These are phyloP conservation scores for Cercospora sojina DNA, from an alignment of 2,329 filamentous ascomycete species.

Conservation along the genomic window DNA sequence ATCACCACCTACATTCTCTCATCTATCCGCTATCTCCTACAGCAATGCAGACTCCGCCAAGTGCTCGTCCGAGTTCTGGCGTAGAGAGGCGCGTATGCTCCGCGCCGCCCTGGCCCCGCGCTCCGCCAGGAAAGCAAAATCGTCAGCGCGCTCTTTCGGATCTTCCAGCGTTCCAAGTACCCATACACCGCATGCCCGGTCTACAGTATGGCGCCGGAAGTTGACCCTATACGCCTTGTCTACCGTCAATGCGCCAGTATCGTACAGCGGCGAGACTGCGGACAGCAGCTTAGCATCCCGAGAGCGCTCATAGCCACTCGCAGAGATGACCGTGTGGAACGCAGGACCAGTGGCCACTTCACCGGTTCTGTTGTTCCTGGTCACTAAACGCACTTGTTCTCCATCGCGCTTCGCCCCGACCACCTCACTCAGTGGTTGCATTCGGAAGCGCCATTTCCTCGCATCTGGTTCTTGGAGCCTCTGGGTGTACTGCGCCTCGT, in stretches of 20 bases:
- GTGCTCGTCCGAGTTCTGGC: slow-evolving; percentile 13
- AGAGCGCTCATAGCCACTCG: slow-evolving; percentile 23
- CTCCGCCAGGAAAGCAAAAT: slow-evolving; percentile 27
- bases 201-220: slow-evolving; percentile 23
- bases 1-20: background rate
- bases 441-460: slow-evolving; percentile 27
- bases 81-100: slow-evolving; percentile 23
- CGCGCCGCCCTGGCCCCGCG: slow-evolving; percentile 21
- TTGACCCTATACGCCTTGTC: slow-evolving; percentile 30
- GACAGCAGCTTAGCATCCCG: slow-evolving; percentile 20
- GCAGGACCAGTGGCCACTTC: slow-evolving; percentile 14
- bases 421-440: slow-evolving; percentile 22
- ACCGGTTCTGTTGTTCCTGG: slow-evolving; percentile 22
- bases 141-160: slow-evolving; percentile 22
- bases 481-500: slow-evolving; percentile 30
- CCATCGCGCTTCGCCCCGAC: slow-evolving; percentile 16
- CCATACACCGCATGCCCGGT: slow-evolving; percentile 28
- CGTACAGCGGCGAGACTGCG: slow-evolving; percentile 20
- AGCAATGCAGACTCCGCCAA: slow-evolving; percentile 27
- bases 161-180: slow-evolving; percentile 28
- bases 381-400: slow-evolving; percentile 18
- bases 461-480: slow-evolving; percentile 24
- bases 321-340: slow-evolving; percentile 28
- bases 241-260: slow-evolving; percentile 22
- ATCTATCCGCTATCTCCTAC: slow-evolving; percentile 12